These are phyloP conservation scores for Paramecium pentaurelia DNA, from an alignment of 73 alveolate genomes.

Conservation along the genomic window DNA sequence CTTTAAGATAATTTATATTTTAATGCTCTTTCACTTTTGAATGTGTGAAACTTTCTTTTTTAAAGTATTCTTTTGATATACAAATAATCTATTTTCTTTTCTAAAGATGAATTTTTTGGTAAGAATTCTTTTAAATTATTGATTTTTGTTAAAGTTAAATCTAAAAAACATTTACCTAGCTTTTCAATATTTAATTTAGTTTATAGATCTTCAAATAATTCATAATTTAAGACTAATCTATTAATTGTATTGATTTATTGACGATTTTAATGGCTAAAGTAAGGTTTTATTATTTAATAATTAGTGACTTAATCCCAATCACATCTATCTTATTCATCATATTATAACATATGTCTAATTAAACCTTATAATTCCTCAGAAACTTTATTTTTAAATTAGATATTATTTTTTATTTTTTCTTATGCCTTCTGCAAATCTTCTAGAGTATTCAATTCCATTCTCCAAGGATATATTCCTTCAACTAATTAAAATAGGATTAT, in stretches of 20 bases:
- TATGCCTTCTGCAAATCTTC: background rate
- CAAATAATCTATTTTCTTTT: background rate
- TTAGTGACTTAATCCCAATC: background rate
- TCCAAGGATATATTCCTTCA: slow-evolving; percentile 33
- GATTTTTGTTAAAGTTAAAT: background rate
- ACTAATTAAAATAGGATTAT: background rate
- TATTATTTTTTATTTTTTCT: background rate
- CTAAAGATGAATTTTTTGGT: background rate
- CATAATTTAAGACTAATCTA: background rate
- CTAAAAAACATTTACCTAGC: background rate
- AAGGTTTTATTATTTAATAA: background rate
- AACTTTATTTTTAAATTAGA: background rate
- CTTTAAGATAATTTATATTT: background rate
- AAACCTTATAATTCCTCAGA: background rate
- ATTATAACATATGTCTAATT: background rate
- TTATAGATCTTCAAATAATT: background rate
- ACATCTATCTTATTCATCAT: background rate
- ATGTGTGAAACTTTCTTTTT: background rate
- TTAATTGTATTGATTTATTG: background rate
- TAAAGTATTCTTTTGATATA: background rate
- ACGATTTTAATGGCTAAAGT: background rate
- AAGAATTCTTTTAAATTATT: background rate
- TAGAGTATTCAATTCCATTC: background rate
- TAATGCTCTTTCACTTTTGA: background rate
- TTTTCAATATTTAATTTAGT: background rate